Conservation (phyloP, 2,329 filamentous ascomycete species). For the Monascus ruber region DNA sequence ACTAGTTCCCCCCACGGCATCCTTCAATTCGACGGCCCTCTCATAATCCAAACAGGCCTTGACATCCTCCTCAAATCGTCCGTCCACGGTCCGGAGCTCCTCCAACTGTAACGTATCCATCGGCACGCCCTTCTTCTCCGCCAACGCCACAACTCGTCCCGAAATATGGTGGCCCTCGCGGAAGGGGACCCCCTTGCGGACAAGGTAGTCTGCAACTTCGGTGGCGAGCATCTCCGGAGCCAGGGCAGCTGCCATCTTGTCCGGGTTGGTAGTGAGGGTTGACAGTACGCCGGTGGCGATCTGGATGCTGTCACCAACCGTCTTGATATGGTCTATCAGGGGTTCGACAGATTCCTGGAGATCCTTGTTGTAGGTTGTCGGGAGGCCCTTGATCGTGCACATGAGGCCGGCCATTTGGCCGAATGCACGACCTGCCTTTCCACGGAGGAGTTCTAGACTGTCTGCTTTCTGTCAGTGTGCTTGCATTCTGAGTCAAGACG, state of each 20-base stretch:
- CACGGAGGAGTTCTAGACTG: constrained; percentile 62
- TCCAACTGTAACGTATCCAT: constrained; percentile 60
- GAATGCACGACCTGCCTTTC: constrained; percentile 65
- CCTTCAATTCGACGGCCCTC: constrained; percentile 66
- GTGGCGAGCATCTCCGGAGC: constrained; percentile 73
- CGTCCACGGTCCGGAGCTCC: constrained; percentile 57
- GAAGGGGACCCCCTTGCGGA: constrained; percentile 54
- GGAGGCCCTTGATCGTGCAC: constrained; percentile 63
- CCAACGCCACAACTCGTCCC: constrained; percentile 59
- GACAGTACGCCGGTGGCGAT: constrained; percentile 73
- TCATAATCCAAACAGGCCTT: constrained; percentile 66
- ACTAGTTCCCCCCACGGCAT: constrained; percentile 68
- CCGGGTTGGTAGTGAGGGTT: constrained; percentile 57
- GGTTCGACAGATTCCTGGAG: constrained; percentile 79
- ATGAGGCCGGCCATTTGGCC: constrained; percentile 73
- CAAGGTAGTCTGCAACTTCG: constrained; percentile 38
- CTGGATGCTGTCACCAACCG: constrained; percentile 65
- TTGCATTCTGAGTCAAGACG: too few species aligned
- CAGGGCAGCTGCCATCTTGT: constrained; percentile 68
- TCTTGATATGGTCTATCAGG: constrained; percentile 76
- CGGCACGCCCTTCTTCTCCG: constrained; percentile 52
- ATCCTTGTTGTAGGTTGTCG: constrained; percentile 82
- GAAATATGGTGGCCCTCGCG: constrained; percentile 71
- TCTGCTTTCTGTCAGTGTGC: constrained; percentile 31
- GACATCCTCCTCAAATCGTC: constrained; percentile 61